Percentiles rank a stretch among this genome's conserved stretches.
phyloP scores from a whole-genome alignment of 2,329 filamentous ascomycete species.

The Verticillium zaregamsianum region DNA sequence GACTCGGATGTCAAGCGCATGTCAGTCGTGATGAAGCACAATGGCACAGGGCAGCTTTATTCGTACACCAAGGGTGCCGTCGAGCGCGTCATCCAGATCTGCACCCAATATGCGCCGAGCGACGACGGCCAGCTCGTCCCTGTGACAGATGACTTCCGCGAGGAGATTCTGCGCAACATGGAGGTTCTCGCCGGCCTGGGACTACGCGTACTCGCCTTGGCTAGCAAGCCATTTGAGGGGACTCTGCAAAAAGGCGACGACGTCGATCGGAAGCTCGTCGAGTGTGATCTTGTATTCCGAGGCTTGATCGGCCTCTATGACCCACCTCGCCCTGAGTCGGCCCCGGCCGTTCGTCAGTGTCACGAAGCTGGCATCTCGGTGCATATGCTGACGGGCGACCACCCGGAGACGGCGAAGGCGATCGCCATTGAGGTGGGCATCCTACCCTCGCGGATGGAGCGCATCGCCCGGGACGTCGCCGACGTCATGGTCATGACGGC shows the following conservation, averaged over 20 bases:
- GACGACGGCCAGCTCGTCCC: constrained; percentile 23
- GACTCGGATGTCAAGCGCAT: constrained; percentile 71
- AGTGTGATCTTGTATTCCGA: constrained; percentile 57
- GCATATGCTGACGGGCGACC: constrained; percentile 66
- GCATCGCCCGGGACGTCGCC: constrained; percentile 47
- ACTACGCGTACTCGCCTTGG: constrained; percentile 64
- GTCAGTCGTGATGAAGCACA: constrained; percentile 60
- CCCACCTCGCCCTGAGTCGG: constrained; percentile 65
- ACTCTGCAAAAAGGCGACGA: constrained; percentile 35
- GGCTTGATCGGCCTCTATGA: constrained; percentile 69
- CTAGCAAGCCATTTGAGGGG: constrained; percentile 38
- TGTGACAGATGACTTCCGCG: constrained; percentile 47
- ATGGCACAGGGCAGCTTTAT: constrained; percentile 22
- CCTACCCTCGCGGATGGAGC: constrained; percentile 43
- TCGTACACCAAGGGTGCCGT: constrained; percentile 62
- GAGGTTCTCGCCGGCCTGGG: constrained; percentile 58
- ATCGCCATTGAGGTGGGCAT: constrained; percentile 62
- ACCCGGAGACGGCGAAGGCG: constrained; percentile 58
- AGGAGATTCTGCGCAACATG: constrained; percentile 59
- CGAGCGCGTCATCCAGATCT: constrained; percentile 60
- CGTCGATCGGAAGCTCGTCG: constrained; percentile 48
- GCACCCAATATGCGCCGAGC: constrained; percentile 35
- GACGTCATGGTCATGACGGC: constrained; percentile 61
- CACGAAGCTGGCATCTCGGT: constrained; percentile 61
- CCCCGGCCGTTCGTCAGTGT: constrained; percentile 52